Evolutionary conservation across 1,284 basidiomycete species (phyloP), one percentile per base, ranked within the genome.

Genomic region (Coniferiporia weirii): DNA sequence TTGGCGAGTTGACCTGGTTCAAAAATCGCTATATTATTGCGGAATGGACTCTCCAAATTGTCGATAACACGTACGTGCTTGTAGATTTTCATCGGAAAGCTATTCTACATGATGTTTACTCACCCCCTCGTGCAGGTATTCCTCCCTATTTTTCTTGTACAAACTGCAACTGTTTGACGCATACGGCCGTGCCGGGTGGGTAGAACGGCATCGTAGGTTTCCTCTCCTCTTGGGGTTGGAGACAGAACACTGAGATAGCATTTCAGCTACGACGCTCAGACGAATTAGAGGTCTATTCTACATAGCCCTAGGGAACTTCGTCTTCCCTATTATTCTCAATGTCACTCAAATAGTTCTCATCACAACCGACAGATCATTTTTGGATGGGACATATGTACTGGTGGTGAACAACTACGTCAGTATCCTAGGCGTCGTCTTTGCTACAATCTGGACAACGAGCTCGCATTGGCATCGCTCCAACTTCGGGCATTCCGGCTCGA

Each of bases 381-480:
- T 62, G 6, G 58, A 55, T 34, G 64, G 63, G 53, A 61, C 63
- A 7, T 68, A 68, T 57, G 60, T 72, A 20, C 53, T 68, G 51
- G 61, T 68, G 27, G 50, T 66, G 15, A 68, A 70, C 54, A 67
- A 67, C 51, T 73, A 71, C 55, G 60, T 74, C 52, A 67, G 67
- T 38, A 75, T 75, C 52, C 64, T 75, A 27, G 73, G 73, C 3
- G 69, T 74, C 8, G 69, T 75, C 20, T 71, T 75, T 49, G 73
- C 72, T 36, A 75, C 74, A 0, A 66, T 75, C 44, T 75, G 73
- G 73, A 68, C 71, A 20, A 20, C 43, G 5, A n/a, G 44, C 9
- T n/a, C 19, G 3, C n/a, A 46, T 38, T 44, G 60, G 60, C 15
- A 53, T n/a, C 54, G 27, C 15, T 17, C 27, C 5, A 35, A 22